These are phyloP conservation scores for Phytophthora sp. DNA, from an alignment of 352 stramenopile genomes.

Conservation along the genomic window DNA sequence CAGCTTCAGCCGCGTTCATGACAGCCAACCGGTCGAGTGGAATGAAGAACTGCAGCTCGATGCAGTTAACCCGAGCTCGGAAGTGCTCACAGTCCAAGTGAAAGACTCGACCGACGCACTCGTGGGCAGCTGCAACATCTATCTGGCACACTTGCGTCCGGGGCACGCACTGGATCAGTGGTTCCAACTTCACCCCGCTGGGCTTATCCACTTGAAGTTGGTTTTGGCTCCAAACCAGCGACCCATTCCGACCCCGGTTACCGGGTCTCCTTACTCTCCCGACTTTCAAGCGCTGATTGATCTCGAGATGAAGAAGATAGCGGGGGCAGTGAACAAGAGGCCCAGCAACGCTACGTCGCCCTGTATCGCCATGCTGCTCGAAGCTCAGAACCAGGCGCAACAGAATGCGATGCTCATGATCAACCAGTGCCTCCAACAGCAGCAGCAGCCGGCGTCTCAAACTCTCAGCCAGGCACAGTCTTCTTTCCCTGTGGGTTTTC, in stretches of 20 bases:
- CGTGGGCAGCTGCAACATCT: conserved; percentile 52
- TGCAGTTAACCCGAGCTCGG: not conserved
- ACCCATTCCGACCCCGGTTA: not conserved
- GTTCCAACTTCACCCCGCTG: conserved; percentile 48
- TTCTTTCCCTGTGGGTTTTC: not conserved
- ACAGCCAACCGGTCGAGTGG: conserved; percentile 18
- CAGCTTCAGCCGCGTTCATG: conserved; percentile 1
- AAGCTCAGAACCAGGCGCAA: conserved; percentile 17
- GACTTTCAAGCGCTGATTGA: conserved; percentile 24
- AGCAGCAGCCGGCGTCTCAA: conserved; percentile 6
- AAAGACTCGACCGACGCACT: conserved; percentile 30
- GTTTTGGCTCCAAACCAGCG: conserved; percentile 22
- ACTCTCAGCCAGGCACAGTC: conserved; percentile 6
- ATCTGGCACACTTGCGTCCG: conserved; percentile 41
- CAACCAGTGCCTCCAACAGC: conserved; percentile 21
- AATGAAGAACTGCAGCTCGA: conserved; percentile 30
- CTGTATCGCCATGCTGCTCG: conserved; percentile 18
- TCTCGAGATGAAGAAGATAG: conserved; percentile 17
- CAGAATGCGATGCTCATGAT: conserved; percentile 18
- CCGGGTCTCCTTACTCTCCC: conserved; percentile 8
- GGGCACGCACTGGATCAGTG: conserved; percentile 44
- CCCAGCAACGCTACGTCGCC: conserved; percentile 9
- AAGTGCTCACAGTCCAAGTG: conserved; percentile 29
- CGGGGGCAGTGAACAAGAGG: conserved; percentile 6
- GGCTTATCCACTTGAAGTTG: conserved; percentile 49